Evolutionary conservation across 2,329 filamentous ascomycete species (phyloP), one percentile per base, ranked within the genome.

Genomic region (Aureobasidium sp.): DNA sequence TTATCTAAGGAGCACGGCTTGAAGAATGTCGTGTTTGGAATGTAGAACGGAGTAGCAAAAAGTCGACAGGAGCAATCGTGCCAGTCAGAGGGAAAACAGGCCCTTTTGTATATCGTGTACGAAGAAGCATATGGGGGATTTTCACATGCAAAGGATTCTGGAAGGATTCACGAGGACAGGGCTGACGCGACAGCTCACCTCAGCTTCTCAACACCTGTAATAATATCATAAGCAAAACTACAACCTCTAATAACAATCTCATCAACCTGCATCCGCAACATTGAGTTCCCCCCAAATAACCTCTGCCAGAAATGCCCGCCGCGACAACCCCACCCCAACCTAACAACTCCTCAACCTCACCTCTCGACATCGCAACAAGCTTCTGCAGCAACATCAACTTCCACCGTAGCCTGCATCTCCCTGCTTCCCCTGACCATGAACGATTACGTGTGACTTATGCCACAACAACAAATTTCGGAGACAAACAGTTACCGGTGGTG

Each of bases 21-120:
- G 63, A 74, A 75, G 55, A 73, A 82, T 60, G 78, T 82, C 2
- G 80, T 79, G 66, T 81, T 80, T 70, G 78, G 79, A 34, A 71
- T 81, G 67, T 80, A 32, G 16, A 5, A 21, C 21, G 11, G 25
- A 25, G 29, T 8, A 14, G 7, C 1, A 30, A 7, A 11, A 13
- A 45, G 42, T 16, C 13, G 10, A 27, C 16, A 11, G 11, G 4
- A 13, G 13, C 41, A 16, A 10, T 21, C 1, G 41, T n/a, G 2
- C 13, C 21, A 11, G 5, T 10, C 21, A 11, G 9, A 21, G 21
- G 21, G 21, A 21, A 21, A 21, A 21, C 21, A 21, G 21, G 21
- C 21, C 21, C 21, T 21, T 21, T 21, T 21, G 21, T 21, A 21
- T 21, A 21, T 21, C 21, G 21, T 21, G 21, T 21, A 21, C 21